These are phyloP conservation scores for Plasmodium relictum DNA, from an alignment of 169 alveolate species.

Conservation along the genomic window DNA sequence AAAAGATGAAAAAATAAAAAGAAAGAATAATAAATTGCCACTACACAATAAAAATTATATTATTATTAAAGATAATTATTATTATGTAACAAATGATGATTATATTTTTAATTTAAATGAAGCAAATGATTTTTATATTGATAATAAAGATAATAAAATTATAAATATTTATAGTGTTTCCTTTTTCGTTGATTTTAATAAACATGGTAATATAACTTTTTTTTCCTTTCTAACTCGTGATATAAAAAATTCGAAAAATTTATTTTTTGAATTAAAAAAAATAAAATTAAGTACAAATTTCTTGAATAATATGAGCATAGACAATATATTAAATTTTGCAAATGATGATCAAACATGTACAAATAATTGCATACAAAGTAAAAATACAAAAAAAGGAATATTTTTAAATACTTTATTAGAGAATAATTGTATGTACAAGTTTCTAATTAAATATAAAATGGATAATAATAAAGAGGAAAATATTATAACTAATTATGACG, in stretches of 20 bases:
- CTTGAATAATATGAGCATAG: constrained; percentile 19
- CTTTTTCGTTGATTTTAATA: constrained; percentile 32
- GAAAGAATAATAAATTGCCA: neutral
- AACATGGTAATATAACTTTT: constrained; percentile 38
- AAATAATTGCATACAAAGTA: constrained; percentile 26
- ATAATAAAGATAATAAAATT: neutral
- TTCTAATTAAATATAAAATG: constrained; percentile 6
- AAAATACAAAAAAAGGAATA: constrained; percentile 19
- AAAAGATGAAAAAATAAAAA: neutral
- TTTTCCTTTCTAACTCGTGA: constrained; percentile 32
- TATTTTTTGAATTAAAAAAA: constrained; percentile 37
- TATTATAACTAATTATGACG: neutral
- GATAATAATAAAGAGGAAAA: neutral
- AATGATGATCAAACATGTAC: neutral
- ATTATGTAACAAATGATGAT: constrained; percentile 33
- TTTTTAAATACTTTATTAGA: constrained; percentile 14
- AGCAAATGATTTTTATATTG: constrained; percentile 1
- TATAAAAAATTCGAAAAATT: constrained; percentile 14
- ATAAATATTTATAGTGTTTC: constrained; percentile 17
- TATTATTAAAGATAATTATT: constrained; percentile 42
- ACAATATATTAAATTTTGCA: constrained; percentile 14
- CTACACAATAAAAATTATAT: constrained; percentile 41
- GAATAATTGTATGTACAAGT: constrained; percentile 39
- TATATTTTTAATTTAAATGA: constrained; percentile 1
- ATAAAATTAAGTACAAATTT: constrained; percentile 11